Base-by-base conservation (phyloP, 177 flowering plant genomes). In the Vitis hybrid region DNA sequence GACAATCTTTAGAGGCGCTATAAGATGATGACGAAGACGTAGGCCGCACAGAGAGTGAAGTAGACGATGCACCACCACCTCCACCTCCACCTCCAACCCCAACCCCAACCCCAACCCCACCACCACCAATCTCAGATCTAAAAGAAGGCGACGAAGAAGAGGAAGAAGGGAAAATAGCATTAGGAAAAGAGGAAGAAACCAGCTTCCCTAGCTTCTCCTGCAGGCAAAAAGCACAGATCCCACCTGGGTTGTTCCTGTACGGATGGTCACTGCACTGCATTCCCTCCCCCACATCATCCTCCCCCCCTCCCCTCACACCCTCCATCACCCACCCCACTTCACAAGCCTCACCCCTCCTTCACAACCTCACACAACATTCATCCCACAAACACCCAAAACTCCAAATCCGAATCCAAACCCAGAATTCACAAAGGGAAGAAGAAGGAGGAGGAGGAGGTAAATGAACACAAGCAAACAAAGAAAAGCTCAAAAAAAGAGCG, bases 151-250 rank as follows among this genome's bases (percentile, higher is more conserved):
- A 77, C 13, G 90, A 74, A 14, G 90, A 78, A 2, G 86, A 78
- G 13, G 90, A 84, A 15, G 91, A 79, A n/a, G 86, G 69, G 11
- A 68, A 81, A 48, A 78, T 61, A 24, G 87, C 79, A 56, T 72
- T 18, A 64, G 86, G 81, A 64, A 72, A 79, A 41, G 85, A 84
- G 11, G 90, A 81, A 14, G 89, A 72, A 20, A 92, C 87, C 1
- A 92, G 86, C 83, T 83, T 87, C 10, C 92, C 92, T 4, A 92
- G 81, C 84, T 89, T 90, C 64, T 92, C 97, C 49, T 90, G 93
- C 2, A 92, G 84, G 56, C 97, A 92, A 21, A 90, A 85, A 14
- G 92, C 93, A 65, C 97, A 92, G 78, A 92, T 90, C 67, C 94
- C 97, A 58, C 96, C 88, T 63, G 83, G 86, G 78, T 79, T 83